Percentiles rank a stretch among this genome's conserved stretches.
Conservation (phyloP, 2,329 filamentous ascomycete genomes). For the Capronia coronata region DNA sequence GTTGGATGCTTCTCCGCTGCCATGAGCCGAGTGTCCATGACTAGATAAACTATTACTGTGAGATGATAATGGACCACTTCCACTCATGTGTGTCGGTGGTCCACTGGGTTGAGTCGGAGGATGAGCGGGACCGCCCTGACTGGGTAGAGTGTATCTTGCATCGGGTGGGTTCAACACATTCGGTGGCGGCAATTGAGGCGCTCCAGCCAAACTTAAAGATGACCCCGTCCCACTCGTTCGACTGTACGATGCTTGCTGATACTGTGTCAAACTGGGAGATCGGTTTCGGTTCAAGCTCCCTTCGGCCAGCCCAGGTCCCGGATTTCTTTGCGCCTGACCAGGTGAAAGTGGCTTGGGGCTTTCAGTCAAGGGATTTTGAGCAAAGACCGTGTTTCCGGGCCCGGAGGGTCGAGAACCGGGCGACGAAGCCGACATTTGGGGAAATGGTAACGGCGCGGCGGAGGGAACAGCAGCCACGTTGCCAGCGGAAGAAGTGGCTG, state of each 20-base stretch:
- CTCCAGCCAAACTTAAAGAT: conserved; percentile 34
- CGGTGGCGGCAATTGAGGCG: conserved; percentile 41
- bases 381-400: conserved; percentile 56
- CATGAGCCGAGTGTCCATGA: conserved; percentile 30
- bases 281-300: conserved; percentile 36
- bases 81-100: conserved; percentile 34
- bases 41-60: conserved; percentile 32
- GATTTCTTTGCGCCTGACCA: conserved; percentile 32
- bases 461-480: conserved; percentile 42
- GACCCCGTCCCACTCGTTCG: conserved; percentile 24
- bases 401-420: conserved; percentile 37
- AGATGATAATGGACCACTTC: conserved; percentile 27
- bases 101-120: conserved; percentile 32
- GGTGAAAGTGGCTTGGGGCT: conserved; percentile 70
- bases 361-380: conserved; percentile 70
- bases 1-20: conserved; percentile 29
- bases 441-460: conserved; percentile 39
- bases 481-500: conserved; percentile 43
- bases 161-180: conserved; percentile 40
- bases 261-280: conserved; percentile 40
- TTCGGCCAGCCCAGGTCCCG: conserved; percentile 37
- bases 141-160: conserved; percentile 39
- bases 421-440: conserved; percentile 32
- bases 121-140: conserved; percentile 33
- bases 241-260: conserved; percentile 35